Conservation (phyloP, 169 alveolate species). For the Plasmodium adleri region DNA sequence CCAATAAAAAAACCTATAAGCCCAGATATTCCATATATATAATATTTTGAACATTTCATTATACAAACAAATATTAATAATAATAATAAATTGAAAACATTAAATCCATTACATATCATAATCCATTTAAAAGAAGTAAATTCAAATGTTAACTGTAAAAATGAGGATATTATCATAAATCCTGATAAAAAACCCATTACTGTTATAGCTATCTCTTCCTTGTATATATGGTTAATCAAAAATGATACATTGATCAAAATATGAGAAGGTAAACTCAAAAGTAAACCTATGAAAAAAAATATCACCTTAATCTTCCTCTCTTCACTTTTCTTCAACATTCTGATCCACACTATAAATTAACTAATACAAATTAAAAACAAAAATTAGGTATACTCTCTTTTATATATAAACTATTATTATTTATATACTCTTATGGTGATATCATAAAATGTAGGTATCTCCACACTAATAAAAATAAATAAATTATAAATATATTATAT, state of each 20-base stretch:
- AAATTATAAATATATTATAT: too few relatives aligned
- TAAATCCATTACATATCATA: constrained; percentile 15
- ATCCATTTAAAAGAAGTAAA: constrained; percentile 50
- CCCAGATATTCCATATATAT: constrained; percentile 20
- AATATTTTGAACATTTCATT: constrained; percentile 32
- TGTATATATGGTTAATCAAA: constrained; percentile 37
- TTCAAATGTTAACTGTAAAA: constrained; percentile 39
- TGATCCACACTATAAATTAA: not conserved
- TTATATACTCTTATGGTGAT: too few relatives aligned
- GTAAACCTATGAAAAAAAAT: constrained; percentile 50
- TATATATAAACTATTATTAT: too few relatives aligned
- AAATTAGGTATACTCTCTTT: too few relatives aligned
- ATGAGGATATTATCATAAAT: constrained; percentile 44
- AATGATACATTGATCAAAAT: constrained; percentile 51
- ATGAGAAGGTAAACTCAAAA: constrained; percentile 44
- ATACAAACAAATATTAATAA: constrained; percentile 19
- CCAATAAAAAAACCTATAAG: constrained; percentile 54
- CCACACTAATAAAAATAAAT: too few relatives aligned
- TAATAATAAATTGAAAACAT: constrained; percentile 11
- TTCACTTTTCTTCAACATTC: constrained; percentile 9
- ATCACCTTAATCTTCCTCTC: constrained; percentile 12
- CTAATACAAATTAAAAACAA: too few relatives aligned
- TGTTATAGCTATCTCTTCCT: constrained; percentile 30
- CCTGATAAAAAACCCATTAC: constrained; percentile 51
- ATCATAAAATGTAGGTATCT: too few relatives aligned